These are phyloP conservation scores for Thinopyrum elongatum DNA, from an alignment of 176 grass and related monocot species.

Conservation along the genomic window DNA sequence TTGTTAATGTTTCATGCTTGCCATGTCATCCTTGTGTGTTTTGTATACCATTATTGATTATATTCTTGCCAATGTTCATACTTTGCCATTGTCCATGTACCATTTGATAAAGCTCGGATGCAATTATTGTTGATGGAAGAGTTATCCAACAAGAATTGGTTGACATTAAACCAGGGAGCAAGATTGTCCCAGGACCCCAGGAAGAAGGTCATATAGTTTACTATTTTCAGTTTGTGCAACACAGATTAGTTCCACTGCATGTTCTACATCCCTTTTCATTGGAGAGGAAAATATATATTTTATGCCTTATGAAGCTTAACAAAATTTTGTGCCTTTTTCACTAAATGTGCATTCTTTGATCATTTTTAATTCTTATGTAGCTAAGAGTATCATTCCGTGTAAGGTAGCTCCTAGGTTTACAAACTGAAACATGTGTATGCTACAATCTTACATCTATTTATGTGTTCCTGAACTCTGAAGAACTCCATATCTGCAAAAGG, in stretches of 20 bases:
- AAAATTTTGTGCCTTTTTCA: neutral
- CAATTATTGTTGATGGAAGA: conserved; percentile 81
- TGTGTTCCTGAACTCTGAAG: conserved; percentile 5
- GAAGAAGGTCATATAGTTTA: conserved; percentile 57
- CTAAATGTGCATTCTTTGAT: conserved; percentile 2
- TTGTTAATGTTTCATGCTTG: neutral
- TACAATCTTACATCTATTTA: neutral
- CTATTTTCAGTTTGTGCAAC: neutral
- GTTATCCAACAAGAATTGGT: conserved; percentile 61
- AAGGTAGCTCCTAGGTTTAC: conserved; percentile 14
- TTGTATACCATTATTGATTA: neutral
- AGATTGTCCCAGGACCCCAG: conserved; percentile 82
- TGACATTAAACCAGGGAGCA: conserved; percentile 62
- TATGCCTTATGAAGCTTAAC: conserved; percentile 1
- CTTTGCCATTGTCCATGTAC: conserved; percentile 19
- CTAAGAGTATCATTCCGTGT: neutral
- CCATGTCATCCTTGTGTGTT: neutral
- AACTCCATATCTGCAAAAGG: neutral
- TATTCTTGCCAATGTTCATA: neutral
- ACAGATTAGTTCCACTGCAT: neutral
- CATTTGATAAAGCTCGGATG: conserved; percentile 62
- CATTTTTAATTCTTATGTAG: neutral
- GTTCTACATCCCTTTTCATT: neutral
- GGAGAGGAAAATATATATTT: neutral
- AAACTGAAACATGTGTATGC: conserved; percentile 12